Conservation (phyloP, 345 rosid species). For the Chamaenerion angustifolium region DNA sequence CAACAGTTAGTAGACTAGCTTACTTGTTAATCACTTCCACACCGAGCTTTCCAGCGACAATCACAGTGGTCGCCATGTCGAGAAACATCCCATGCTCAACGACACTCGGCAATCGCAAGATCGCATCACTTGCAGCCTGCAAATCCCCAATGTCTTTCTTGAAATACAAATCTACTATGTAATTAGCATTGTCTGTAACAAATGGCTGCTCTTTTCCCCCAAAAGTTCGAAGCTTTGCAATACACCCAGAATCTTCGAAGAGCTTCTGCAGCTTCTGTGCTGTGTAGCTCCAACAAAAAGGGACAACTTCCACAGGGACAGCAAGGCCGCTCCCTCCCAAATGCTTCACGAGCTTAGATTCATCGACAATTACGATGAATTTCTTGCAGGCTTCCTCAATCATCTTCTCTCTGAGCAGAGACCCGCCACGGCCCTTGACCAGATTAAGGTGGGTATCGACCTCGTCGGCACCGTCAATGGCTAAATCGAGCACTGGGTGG, state of each 20-base stretch:
- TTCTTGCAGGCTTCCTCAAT: constrained; percentile 67
- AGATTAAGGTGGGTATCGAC: constrained; percentile 68
- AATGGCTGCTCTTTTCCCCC: constrained; percentile 27
- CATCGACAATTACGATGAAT: constrained; percentile 68
- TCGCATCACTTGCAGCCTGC: constrained; percentile 50
- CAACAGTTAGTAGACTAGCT: background rate
- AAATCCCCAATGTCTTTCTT: constrained; percentile 72
- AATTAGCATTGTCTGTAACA: constrained; percentile 80
- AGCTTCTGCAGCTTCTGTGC: constrained; percentile 33
- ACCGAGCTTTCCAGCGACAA: constrained; percentile 82
- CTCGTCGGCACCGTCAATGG: constrained; percentile 98
- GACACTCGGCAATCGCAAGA: constrained; percentile 69
- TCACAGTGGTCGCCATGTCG: constrained; percentile 85
- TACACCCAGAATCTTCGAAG: constrained; percentile 51
- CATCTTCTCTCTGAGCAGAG: constrained; percentile 86
- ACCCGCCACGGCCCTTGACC: constrained; percentile 92
- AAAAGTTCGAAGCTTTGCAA: constrained; percentile 32
- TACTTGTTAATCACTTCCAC: constrained; percentile 40
- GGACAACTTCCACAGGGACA: constrained; percentile 76
- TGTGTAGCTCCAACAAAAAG: constrained; percentile 73
- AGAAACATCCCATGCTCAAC: constrained; percentile 96
- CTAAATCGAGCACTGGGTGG: constrained; percentile 58
- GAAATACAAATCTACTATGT: constrained; percentile 62
- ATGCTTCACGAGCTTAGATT: constrained; percentile 43
- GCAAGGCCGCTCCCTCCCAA: constrained; percentile 71